A percentile compares a stretch with the other conserved stretches of the same genome.
phyloP scores from a whole-genome alignment of 371 early-diverging fungal genomes.

The Actinomortierella wolfii region DNA sequence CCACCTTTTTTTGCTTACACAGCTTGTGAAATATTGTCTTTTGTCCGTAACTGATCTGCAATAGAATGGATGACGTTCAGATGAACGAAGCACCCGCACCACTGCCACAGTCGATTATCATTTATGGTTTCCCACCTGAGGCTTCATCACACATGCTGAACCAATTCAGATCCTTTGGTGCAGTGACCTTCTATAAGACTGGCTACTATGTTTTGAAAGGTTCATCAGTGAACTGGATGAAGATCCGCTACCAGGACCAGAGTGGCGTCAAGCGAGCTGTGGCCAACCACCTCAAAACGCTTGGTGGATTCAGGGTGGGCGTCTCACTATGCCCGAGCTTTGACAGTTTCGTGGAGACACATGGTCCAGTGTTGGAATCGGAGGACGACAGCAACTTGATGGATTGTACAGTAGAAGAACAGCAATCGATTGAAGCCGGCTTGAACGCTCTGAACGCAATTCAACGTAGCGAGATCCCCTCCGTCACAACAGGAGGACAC shows the following conservation, averaged over 20 bases:
- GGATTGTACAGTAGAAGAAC: slow-evolving; percentile 17
- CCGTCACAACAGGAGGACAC: not conserved
- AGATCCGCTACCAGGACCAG: slow-evolving; percentile 20
- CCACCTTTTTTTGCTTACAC: not conserved
- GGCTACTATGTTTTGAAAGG: slow-evolving; percentile 23
- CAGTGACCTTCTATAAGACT: slow-evolving; percentile 18
- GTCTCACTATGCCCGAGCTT: slow-evolving; percentile 23
- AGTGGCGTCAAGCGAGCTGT: slow-evolving; percentile 31
- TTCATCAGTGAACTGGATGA: slow-evolving; percentile 40
- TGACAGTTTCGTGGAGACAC: slow-evolving; percentile 8
- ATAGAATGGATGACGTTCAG: not conserved
- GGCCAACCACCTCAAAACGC: slow-evolving; percentile 23
- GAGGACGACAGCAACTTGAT: slow-evolving; percentile 4
- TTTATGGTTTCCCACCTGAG: slow-evolving; percentile 39
- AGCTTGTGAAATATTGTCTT: not conserved
- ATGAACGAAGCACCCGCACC: too few relatives aligned
- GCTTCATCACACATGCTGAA: slow-evolving; percentile 31
- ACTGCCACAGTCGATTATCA: slow-evolving; percentile 20
- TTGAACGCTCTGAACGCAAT: not conserved
- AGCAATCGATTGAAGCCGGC: slow-evolving; percentile 11
- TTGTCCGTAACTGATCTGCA: not conserved
- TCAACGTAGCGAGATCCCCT: slow-evolving; percentile 4
- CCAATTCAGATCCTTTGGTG: slow-evolving; percentile 36
- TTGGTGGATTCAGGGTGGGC: slow-evolving; percentile 33
- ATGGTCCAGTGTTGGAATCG: not conserved